Evolutionary conservation across 148 eudicot genomes (phyloP).

Genomic region (Nepenthes mirabilis): DNA sequence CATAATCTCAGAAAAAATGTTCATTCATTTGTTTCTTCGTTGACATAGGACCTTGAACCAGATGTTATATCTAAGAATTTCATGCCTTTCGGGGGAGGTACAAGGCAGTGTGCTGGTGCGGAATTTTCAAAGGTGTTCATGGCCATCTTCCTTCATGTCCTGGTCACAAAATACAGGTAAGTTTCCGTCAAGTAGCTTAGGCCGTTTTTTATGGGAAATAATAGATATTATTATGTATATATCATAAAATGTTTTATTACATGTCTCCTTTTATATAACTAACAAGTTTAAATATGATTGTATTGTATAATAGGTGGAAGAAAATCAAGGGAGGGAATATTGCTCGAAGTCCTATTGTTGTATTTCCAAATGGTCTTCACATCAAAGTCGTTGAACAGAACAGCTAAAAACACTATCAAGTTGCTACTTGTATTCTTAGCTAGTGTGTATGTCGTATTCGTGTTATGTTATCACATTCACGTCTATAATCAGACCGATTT

Average conservation of each 20-base stretch:
- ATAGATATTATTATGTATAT: not conserved
- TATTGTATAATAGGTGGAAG: slow-evolving; percentile 1
- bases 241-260: not conserved
- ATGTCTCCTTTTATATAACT: not conserved
- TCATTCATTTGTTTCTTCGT: no score
- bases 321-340: slow-evolving; percentile 4
- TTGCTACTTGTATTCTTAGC: no score
- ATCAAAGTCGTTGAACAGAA: not conserved
- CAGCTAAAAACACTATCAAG: no score
- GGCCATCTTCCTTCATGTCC: slow-evolving; percentile 27
- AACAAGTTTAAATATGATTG: not conserved
- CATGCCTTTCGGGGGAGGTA: slow-evolving; percentile 38
- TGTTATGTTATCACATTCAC: no score
- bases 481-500: no score
- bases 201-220: no score
- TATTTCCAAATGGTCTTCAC: not conserved
- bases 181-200: no score
- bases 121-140: slow-evolving; percentile 25
- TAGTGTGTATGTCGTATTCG: no score
- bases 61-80: slow-evolving; percentile 21
- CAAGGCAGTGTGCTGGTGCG: slow-evolving; percentile 37
- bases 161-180: slow-evolving; percentile 29
- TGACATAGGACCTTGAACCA: slow-evolving; percentile 12
- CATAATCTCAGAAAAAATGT: not conserved
- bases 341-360: not conserved